phyloP scores from a whole-genome alignment of 164 flowering plant species.

The Saururus chinensis region DNA sequence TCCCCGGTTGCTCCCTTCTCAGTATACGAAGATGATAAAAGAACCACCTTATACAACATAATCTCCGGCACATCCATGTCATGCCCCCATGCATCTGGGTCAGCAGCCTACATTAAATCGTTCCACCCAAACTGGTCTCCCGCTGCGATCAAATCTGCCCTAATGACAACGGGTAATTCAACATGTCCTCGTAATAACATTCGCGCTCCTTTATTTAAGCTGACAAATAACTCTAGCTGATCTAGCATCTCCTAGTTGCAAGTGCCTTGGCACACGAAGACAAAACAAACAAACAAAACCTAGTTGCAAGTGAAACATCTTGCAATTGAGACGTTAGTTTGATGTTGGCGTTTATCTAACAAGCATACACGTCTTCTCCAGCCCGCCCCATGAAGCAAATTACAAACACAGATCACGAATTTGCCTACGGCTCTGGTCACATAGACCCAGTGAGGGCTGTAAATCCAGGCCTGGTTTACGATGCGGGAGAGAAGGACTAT shows the following conservation, averaged over 20 bases:
- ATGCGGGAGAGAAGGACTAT: conserved; percentile 36
- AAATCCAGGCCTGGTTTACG: conserved; percentile 52
- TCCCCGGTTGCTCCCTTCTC: conserved; percentile 24
- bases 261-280: no score
- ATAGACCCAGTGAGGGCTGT: conserved; percentile 37
- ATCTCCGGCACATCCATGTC: conserved; percentile 75
- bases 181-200: not conserved
- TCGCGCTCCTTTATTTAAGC: no score
- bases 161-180: conserved; percentile 65
- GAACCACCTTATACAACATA: conserved; percentile 6
- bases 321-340: no score
- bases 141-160: conserved; percentile 71
- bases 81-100: conserved; percentile 51
- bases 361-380: conserved; percentile 10
- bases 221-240: no score
- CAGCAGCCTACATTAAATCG: conserved; percentile 64
- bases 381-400: conserved; percentile 31
- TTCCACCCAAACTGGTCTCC: conserved; percentile 69
- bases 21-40: conserved; percentile 8
- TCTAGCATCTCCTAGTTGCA: no score
- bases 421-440: conserved; percentile 56
- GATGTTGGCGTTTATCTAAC: no score
- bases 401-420: conserved; percentile 28
- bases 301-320: no score
- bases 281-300: no score